phyloP scores from a whole-genome alignment of 2,329 filamentous ascomycete genomes.

The Xylariaceae sp. region DNA sequence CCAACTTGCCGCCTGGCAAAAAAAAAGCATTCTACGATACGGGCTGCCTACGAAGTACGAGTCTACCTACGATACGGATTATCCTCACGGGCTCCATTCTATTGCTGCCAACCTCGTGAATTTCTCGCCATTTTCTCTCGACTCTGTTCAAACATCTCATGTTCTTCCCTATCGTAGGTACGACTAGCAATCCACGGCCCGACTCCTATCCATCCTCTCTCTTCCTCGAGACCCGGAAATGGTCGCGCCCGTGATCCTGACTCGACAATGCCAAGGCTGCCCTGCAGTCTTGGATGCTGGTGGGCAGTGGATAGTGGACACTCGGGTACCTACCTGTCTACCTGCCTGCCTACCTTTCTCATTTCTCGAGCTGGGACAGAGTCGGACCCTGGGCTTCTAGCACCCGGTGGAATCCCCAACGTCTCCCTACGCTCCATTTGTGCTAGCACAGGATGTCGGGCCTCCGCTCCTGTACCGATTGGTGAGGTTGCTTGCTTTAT shows the following conservation, averaged over 20 bases:
- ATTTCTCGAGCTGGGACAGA: neutral
- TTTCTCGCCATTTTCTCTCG: neutral
- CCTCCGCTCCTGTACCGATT: neutral
- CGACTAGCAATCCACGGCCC: neutral
- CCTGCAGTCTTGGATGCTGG: neutral
- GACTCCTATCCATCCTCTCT: neutral
- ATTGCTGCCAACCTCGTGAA: neutral
- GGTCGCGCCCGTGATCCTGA: slow-evolving; percentile 10
- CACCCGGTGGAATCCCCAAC: neutral
- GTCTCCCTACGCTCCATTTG: neutral
- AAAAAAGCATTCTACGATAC: too few relatives aligned
- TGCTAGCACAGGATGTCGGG: neutral
- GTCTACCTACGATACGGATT: neutral
- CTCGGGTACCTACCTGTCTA: neutral
- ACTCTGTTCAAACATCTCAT: neutral
- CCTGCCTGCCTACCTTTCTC: too few relatives aligned
- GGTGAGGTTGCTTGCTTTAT: neutral
- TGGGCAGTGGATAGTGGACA: neutral
- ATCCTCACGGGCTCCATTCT: neutral
- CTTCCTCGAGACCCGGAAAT: neutral
- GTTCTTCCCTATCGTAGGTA: neutral
- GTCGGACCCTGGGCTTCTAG: neutral
- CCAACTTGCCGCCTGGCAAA: too few relatives aligned
- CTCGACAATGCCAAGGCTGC: slow-evolving; percentile 3
- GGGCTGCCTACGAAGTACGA: neutral